Evolutionary conservation across 208 protist genomes (phyloP).

Genomic region (Trypanosoma boissoni): DNA sequence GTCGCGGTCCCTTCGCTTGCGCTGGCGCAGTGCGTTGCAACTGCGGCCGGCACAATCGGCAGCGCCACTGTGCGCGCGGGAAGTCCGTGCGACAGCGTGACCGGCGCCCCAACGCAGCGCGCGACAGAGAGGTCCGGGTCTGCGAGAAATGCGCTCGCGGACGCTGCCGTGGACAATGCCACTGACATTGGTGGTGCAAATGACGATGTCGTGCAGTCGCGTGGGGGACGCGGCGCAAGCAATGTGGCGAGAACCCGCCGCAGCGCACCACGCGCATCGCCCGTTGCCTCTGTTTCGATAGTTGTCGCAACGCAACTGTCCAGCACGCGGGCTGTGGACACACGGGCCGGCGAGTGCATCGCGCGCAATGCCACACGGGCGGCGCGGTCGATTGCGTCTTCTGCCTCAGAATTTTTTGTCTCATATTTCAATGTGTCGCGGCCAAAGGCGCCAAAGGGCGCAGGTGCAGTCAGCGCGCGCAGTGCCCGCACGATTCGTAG

Average conservation of each 20-base stretch:
- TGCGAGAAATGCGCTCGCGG: not conserved
- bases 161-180: not conserved
- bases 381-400: conserved; percentile 16
- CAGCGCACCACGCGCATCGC: conserved; percentile 26
- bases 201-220: no score
- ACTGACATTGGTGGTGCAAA: no score
- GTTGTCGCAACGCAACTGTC: conserved; percentile 46
- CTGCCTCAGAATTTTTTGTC: not conserved
- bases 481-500: conserved; percentile 15
- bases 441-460: conserved; percentile 2
- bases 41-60: not conserved
- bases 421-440: not conserved
- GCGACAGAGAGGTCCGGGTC: not conserved
- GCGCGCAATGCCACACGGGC: not conserved
- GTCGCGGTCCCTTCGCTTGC: conserved; percentile 13
- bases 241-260: conserved; percentile 30
- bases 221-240: no score
- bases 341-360: conserved; percentile 9
- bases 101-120: not conserved
- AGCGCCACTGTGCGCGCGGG: conserved; percentile 1
- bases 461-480: conserved; percentile 15
- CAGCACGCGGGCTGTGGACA: conserved; percentile 12
- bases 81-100: conserved; percentile 1
- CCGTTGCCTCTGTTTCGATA: conserved; percentile 52
- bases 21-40: not conserved